Conservation (phyloP, 148 eudicot species). For the Nepenthes gracilis region DNA sequence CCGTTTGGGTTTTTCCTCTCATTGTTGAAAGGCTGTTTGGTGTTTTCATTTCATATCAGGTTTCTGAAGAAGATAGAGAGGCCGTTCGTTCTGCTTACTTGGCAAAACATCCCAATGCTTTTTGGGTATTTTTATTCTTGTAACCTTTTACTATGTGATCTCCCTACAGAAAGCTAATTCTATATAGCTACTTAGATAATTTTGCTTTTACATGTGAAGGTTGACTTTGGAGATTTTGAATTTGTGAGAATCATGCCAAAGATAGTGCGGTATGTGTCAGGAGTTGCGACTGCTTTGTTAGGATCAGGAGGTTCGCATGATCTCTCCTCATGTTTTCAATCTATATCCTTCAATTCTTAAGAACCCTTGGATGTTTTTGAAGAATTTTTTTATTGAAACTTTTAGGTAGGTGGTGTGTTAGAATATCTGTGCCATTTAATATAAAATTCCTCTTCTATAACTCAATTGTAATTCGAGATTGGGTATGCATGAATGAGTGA, state of each 20-base stretch:
- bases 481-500: too few species aligned
- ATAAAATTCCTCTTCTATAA: too few species aligned
- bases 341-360: background rate
- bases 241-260: constrained; percentile 79
- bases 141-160: constrained; percentile 4
- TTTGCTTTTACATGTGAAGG: constrained; percentile 38
- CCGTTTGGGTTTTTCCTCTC: background rate
- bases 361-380: background rate
- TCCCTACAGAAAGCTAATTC: background rate
- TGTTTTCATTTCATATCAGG: constrained; percentile 25
- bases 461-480: too few species aligned
- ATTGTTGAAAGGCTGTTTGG: background rate
- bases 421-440: too few species aligned
- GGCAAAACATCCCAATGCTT: constrained; percentile 88
- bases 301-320: constrained; percentile 92
- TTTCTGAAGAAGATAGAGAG: constrained; percentile 45
- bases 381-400: background rate
- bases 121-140: constrained; percentile 39
- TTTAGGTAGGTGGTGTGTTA: too few species aligned
- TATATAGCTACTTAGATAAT: background rate
- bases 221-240: constrained; percentile 94
- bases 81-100: constrained; percentile 60
- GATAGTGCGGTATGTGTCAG: constrained; percentile 80
- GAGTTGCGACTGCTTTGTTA: constrained; percentile 87
- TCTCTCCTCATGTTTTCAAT: background rate